Conservation (phyloP, 768 basidiomycete genomes). For the Hydnomerulius pinastri region DNA sequence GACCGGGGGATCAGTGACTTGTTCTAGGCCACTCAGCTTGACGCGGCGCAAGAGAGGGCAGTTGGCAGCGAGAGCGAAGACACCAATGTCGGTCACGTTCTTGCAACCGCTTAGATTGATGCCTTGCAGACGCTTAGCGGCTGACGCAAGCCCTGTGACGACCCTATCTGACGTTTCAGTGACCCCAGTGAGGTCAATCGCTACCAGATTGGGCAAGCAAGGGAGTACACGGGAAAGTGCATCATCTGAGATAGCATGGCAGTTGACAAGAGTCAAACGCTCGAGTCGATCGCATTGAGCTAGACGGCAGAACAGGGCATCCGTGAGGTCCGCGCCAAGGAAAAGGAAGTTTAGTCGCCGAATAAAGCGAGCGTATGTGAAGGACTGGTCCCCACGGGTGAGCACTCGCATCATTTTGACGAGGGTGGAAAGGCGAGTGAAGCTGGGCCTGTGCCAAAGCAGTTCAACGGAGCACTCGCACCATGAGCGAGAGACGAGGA, state of each 20-base stretch:
- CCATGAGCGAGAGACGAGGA: slow-evolving; percentile 89
- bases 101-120: slow-evolving; percentile 88
- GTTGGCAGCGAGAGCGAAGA: slow-evolving; percentile 72
- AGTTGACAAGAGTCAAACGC: slow-evolving; percentile 85
- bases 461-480: slow-evolving; percentile 95
- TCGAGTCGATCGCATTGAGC: slow-evolving; percentile 79
- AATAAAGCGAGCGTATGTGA: slow-evolving; percentile 86
- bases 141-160: slow-evolving; percentile 66
- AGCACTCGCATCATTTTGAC: slow-evolving; percentile 79
- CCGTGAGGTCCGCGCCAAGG: slow-evolving; percentile 67
- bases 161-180: slow-evolving; percentile 68
- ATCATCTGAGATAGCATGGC: slow-evolving; percentile 63
- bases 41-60: slow-evolving; percentile 85
- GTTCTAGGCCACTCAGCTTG: slow-evolving; percentile 79
- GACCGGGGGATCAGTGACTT: slow-evolving; percentile 76
- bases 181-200: slow-evolving; percentile 83
- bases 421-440: slow-evolving; percentile 69
- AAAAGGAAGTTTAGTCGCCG: slow-evolving; percentile 88
- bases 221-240: slow-evolving; percentile 67
- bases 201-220: slow-evolving; percentile 73
- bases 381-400: slow-evolving; percentile 63
- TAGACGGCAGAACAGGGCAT: slow-evolving; percentile 73
- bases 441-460: slow-evolving; percentile 88
- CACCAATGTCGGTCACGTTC: slow-evolving; percentile 73
- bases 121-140: slow-evolving; percentile 81